Base-by-base conservation (phyloP, 2,329 filamentous ascomycete genomes). In the Xylariaceae sp. region DNA sequence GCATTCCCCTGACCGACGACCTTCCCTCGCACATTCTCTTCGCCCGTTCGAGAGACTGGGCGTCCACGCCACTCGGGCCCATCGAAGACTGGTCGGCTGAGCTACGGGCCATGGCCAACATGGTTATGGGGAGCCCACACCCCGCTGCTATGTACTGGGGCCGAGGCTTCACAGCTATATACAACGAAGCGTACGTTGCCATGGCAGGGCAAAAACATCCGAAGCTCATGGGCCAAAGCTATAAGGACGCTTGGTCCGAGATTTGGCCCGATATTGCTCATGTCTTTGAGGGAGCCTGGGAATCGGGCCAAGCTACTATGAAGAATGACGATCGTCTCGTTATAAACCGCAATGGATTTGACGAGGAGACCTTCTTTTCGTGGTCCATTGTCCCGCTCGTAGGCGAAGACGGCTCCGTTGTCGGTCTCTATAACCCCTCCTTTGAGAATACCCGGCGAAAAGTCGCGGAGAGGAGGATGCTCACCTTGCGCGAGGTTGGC, bases 91-190 rank as follows among this genome's bases (percentile, higher is more conserved):
- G 85, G 84, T 64, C 72, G 1, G 61, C 73, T 19, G 82, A 88
- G 46, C 60, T 92, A 31, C 72, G 86, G 34, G 75, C 77, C 42
- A 85, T 89, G 78, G 80, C 83, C 31, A 90, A 89, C 54, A 60
- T 90, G 27, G 77, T 93, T 46, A 88, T 92, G 83, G 80, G 75
- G 11, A 82, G 75, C 38, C 83, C 83, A 9, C 77, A 87, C 50
- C 80, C 82, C 2, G 76, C 79, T 5, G 80, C 81, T 6, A 76
- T 88, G 68, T 90, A 89, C 54, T 90, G 85, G 84, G 84, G 84
- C 0, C 65, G 69, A 2, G 77, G 88, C 25, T 64, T 75, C 24
- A 72, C 79, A 13, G 71, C 74, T 7, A 80, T 85, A 22, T 85
- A 85, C 56, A 85, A 85, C 46, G 80, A 84, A 52, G 76, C 79